Base-by-base conservation (phyloP, 2,329 filamentous ascomycete genomes). In the Exophiala alcalophila region DNA sequence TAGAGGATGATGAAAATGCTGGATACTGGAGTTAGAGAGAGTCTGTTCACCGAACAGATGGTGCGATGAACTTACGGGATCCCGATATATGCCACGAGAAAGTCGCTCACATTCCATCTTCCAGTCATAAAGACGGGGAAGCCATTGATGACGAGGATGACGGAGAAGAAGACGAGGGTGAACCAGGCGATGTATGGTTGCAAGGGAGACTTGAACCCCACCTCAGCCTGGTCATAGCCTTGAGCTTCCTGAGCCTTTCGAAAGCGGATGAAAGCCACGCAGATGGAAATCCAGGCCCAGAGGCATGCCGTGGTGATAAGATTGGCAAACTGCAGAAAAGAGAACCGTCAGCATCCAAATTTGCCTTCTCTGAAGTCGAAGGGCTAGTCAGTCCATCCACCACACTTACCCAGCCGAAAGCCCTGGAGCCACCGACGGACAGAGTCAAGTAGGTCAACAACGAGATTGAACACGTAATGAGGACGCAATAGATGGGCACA, bases 111-210 rank as follows among this genome's bases (percentile, higher is more conserved):
- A 6, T 11, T 35, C 31, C 31, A 43, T 10, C 10, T 21, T 23
- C 30, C 39, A 6, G 7, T 15, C 16, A 30, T 18, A 19, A 43
- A 43, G n/a, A 36, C 40, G 4, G 23, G 8, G 18, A 62, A 87
- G 81, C 79, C 76, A 11, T 84, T 87, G 39, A 86, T 70, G 3
- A 87, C 59, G 36, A 85, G 80, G 15, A 81, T 62, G 27, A 77
- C 63, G 54, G 70, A 75, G 44, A 60, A 74, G 65, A 62, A 56
- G 0, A 51, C 11, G 4, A 86, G 63, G 0, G 77, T 79, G 28
- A 80, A 77, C 56, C 74, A 87, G 0, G 84, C 82, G 0, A 76
- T 73, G 54, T 80, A 87, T 1, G 86, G 86, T 67, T 87, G 84
- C 23, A 76, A 69, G 29, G 71, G 73, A 0, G 79, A 78, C 49